Evolutionary conservation across 257 asterid genomes (phyloP).

Genomic region (Voacanga thouarsii): DNA sequence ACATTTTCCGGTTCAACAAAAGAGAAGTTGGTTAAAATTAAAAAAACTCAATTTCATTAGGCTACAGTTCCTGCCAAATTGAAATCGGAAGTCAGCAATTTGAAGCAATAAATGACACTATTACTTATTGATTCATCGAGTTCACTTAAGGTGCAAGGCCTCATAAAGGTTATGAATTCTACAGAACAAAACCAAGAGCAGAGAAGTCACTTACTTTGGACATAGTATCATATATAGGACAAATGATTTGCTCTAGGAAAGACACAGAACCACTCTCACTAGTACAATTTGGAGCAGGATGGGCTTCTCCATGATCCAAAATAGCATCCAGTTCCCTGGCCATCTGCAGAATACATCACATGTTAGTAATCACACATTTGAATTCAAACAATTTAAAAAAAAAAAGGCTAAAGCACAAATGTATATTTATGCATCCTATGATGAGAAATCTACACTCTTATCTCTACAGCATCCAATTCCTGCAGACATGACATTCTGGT

Average conservation of each 20-base stretch:
- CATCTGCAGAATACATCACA: conserved; percentile 55
- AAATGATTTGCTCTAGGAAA: conserved; percentile 63
- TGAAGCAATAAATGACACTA: background rate
- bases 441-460: background rate
- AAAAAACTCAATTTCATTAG: background rate
- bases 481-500: background rate
- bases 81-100: background rate
- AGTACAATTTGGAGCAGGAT: conserved; percentile 55
- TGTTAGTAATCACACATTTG: background rate
- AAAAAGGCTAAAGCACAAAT: background rate
- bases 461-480: background rate
- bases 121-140: background rate
- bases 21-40: background rate
- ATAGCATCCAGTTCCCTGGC: conserved; percentile 84
- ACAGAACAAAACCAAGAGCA: background rate
- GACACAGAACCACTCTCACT: conserved; percentile 57
- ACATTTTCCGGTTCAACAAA: background rate
- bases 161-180: background rate
- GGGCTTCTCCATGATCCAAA: conserved; percentile 82
- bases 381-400: background rate
- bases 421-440: background rate
- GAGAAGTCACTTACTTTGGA: conserved; percentile 42
- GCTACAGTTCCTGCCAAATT: background rate
- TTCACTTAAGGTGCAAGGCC: background rate
- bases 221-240: conserved; percentile 62